These are phyloP conservation scores for Pythium periplocum DNA, from an alignment of 352 stramenopile species.

Conservation along the genomic window DNA sequence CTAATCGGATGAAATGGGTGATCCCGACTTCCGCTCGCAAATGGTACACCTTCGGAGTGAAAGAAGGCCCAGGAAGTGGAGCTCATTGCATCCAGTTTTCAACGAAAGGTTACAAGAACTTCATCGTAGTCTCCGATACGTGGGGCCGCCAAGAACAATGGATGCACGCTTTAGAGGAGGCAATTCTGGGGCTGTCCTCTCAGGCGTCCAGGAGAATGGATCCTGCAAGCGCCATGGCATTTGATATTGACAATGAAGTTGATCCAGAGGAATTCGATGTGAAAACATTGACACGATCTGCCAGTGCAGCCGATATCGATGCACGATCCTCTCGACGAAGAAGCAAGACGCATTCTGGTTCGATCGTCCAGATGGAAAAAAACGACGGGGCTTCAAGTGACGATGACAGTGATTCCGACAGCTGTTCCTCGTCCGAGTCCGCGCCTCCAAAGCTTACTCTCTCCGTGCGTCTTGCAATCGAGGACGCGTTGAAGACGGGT, in stretches of 20 bases:
- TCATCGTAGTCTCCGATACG: constrained; percentile 81
- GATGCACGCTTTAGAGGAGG: constrained; percentile 80
- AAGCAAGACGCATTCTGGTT: constrained; percentile 35
- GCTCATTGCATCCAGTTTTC: constrained; percentile 83
- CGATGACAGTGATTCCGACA: constrained; percentile 8
- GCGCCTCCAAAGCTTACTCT: neutral
- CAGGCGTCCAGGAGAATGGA: constrained; percentile 58
- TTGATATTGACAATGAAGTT: constrained; percentile 88
- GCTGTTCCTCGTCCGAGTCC: neutral
- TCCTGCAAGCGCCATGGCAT: constrained; percentile 67
- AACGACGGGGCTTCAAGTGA: constrained; percentile 27
- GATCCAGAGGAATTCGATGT: constrained; percentile 74
- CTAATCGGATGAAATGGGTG: constrained; percentile 88
- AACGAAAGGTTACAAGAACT: constrained; percentile 87
- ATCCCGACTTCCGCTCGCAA: constrained; percentile 82
- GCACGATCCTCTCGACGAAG: constrained; percentile 14
- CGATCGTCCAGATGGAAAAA: constrained; percentile 27
- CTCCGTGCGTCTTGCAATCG: constrained; percentile 6
- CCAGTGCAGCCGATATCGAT: constrained; percentile 3
- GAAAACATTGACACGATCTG: constrained; percentile 11
- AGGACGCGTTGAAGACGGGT: constrained; percentile 18
- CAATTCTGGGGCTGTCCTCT: constrained; percentile 56
- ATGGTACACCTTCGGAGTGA: constrained; percentile 84
- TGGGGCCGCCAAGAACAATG: constrained; percentile 85
- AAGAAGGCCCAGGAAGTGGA: constrained; percentile 72